These are phyloP conservation scores for Aspergillus arachidicola DNA, from an alignment of 2,329 filamentous ascomycete genomes.

Conservation along the genomic window DNA sequence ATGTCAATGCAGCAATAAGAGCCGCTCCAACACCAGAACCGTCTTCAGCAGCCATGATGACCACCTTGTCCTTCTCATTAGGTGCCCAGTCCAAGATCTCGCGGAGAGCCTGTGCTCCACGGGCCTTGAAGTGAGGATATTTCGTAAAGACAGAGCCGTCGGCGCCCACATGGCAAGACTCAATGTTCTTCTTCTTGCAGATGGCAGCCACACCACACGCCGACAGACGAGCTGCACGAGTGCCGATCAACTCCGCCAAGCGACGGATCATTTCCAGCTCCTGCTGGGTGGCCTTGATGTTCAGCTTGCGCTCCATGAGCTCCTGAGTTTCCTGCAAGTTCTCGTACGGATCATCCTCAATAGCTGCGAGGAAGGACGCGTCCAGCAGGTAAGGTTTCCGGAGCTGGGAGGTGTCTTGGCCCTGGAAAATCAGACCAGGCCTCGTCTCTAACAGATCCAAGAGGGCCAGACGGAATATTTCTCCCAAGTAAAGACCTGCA, in stretches of 20 bases:
- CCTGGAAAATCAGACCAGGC: conserved; percentile 75
- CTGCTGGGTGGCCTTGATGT: conserved; percentile 68
- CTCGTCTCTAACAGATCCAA: conserved; percentile 82
- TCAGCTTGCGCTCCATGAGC: conserved; percentile 75
- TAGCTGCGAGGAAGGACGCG: conserved; percentile 86
- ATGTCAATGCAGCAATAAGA: conserved; percentile 76
- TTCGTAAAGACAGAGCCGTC: conserved; percentile 99
- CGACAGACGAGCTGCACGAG: conserved; percentile 87
- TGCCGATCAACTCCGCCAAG: conserved; percentile 90
- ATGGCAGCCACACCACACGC: conserved; percentile 95
- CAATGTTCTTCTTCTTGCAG: conserved; percentile 91
- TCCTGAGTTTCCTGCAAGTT: conserved; percentile 89
- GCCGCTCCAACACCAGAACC: conserved; percentile 96
- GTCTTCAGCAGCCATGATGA: conserved; percentile 88
- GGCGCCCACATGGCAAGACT: conserved; percentile 88
- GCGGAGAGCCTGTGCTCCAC: conserved; percentile 83
- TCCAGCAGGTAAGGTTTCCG: conserved; percentile 88
- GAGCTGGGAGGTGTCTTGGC: conserved; percentile 77
- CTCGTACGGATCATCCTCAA: conserved; percentile 95
- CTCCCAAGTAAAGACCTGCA: conserved; percentile 88
- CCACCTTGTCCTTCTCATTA: conserved; percentile 82
- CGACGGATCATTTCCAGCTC: conserved; percentile 90
- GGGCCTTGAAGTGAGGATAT: conserved; percentile 95
- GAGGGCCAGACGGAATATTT: conserved; percentile 87
- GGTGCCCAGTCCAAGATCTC: conserved; percentile 95